Evolutionary conservation across 176 grass and related monocot species (phyloP).

Genomic region (Carex littledalei): DNA sequence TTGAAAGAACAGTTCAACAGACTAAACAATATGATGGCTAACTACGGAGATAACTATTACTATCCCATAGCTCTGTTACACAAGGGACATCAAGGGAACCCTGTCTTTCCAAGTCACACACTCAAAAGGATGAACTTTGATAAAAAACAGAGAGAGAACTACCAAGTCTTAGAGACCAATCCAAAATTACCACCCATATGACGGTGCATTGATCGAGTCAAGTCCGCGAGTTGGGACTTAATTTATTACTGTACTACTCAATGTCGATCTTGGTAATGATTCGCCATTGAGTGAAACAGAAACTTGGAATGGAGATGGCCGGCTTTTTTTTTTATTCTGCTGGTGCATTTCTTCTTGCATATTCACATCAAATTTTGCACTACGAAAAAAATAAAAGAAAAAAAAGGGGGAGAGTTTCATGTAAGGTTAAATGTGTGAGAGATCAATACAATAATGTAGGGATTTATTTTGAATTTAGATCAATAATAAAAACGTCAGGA

Average conservation of each 20-base stretch:
- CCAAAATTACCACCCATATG: background rate
- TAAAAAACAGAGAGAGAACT: background rate
- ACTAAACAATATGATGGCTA: background rate
- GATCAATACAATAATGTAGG: background rate
- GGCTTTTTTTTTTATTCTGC: background rate
- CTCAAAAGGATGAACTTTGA: background rate
- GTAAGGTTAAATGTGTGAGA: background rate
- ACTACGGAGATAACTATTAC: background rate
- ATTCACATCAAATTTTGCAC: background rate
- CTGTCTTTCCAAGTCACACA: background rate
- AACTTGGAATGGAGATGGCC: background rate
- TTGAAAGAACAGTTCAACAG: background rate
- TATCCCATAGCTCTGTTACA: background rate
- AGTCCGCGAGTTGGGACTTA: background rate
- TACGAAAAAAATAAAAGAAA: background rate
- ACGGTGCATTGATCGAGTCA: background rate
- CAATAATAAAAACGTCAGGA: slow-evolving; percentile 26
- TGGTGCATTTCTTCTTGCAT: background rate
- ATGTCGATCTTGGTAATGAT: background rate
- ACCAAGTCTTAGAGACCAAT: background rate
- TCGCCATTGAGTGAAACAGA: background rate
- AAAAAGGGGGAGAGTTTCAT: background rate
- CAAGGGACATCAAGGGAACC: background rate
- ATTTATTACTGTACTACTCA: background rate
- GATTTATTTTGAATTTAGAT: background rate